Base-by-base conservation (phyloP, 192 early-diverging fungal species). In the Gryganskiella cystojenkinii region DNA sequence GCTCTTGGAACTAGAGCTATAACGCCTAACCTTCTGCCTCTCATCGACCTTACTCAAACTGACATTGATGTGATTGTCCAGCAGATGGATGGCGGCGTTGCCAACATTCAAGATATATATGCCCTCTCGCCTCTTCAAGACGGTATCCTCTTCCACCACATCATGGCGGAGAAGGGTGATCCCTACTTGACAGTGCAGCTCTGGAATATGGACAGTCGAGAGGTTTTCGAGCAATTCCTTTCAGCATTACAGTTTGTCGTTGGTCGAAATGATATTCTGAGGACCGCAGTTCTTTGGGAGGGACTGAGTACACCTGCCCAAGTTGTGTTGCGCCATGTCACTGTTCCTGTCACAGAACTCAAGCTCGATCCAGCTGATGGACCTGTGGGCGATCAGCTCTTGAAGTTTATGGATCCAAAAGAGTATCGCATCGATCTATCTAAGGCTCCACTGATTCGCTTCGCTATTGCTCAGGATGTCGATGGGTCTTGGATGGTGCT, bases 61-160 rank as follows among this genome's bases (percentile, higher is more conserved):
- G 61, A 64, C 9, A 64, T 64, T 34, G 61, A 64, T 5, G 22
- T 27, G 0, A 64, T 64, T 17, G 31, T 40, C 2, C n/a, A 37
- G 5, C 3, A 14, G 0, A 34, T 53, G 0, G 49, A 30, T 27
- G 61, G 61, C 22, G 61, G 61, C 2, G 50, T 52, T 0, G 20
- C 31, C 17, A 64, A 64, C 34, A 42, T 64, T 44, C 61, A 64
- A 15, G 61, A 64, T 22, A 64, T 64, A 1, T 64, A 64, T 11
- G 20, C 3, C 3, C 11, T 64, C 49, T 47, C 61, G 0, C 30
- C 61, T 5, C 8, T 64, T n/a, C 61, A 64, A 35, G 61, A 64
- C 14, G 61, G 61, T 8, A 64, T 64, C 31, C 22, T 64, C 14
- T 64, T 64, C 35, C 61, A 64, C 24, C 50, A 52, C 22, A 3